Percentiles rank a stretch among this genome's conserved stretches.
phyloP scores from a whole-genome alignment of 768 basidiomycete species.

The Kwoniella shandongensis region DNA sequence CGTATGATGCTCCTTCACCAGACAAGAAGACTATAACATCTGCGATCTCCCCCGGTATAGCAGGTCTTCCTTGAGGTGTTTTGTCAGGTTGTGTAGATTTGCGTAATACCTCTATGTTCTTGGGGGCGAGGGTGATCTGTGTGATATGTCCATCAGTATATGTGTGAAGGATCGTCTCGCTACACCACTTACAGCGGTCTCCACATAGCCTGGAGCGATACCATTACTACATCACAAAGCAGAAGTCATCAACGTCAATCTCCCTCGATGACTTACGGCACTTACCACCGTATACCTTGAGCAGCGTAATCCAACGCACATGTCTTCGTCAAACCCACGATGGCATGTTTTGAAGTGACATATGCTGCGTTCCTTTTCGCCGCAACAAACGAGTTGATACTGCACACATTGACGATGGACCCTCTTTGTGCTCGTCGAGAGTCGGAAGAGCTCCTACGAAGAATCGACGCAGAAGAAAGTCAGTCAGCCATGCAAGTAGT shows the following conservation, averaged over 20 bases:
- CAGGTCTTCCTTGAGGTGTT: slow-evolving; percentile 12
- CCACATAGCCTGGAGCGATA: slow-evolving; percentile 10
- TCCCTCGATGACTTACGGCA: too few species aligned
- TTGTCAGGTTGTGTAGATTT: slow-evolving; percentile 13
- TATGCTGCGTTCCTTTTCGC: slow-evolving; percentile 11
- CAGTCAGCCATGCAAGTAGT: not conserved
- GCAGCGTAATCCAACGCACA: slow-evolving; percentile 12
- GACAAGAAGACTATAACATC: slow-evolving; percentile 13
- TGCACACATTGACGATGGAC: slow-evolving; percentile 15
- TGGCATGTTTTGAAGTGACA: slow-evolving; percentile 14
- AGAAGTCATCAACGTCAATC: not conserved
- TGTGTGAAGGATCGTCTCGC: too few species aligned
- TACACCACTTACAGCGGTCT: not conserved
- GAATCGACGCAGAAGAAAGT: too few species aligned
- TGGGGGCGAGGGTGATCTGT: slow-evolving; percentile 6
- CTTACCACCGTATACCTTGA: slow-evolving; percentile 13
- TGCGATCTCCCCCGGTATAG: slow-evolving; percentile 13
- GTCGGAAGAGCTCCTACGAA: not conserved
- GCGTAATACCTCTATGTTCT: slow-evolving; percentile 8
- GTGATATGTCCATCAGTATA: not conserved
- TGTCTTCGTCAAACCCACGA: slow-evolving; percentile 13
- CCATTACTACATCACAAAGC: slow-evolving; percentile 4
- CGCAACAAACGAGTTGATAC: slow-evolving; percentile 14
- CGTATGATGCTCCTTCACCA: slow-evolving; percentile 7
- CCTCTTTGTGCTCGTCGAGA: slow-evolving; percentile 6